A percentile compares a stretch with the other conserved stretches of the same genome.
Conservation (phyloP, 345 rosid species). For the Pelargonium nanum region DNA sequence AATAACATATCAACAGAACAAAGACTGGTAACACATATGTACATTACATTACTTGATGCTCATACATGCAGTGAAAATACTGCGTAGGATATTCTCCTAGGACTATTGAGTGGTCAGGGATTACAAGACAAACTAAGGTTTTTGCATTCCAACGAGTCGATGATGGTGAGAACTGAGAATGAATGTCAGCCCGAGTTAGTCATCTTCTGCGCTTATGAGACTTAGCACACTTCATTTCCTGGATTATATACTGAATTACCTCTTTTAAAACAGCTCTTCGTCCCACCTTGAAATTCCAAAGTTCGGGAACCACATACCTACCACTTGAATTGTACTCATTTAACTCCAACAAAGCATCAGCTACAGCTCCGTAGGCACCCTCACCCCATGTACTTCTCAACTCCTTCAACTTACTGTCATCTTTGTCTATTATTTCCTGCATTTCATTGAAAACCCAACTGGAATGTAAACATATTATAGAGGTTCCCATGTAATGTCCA, state of each 20-base stretch:
- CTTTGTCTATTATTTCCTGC: conserved; percentile 9
- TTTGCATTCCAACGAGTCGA: not conserved
- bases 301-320: conserved; percentile 4
- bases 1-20: not conserved
- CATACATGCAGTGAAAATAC: no score
- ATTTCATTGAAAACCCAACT: not conserved
- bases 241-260: not conserved
- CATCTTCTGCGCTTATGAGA: conserved; percentile 6
- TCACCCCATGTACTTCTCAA: conserved; percentile 6
- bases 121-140: not conserved
- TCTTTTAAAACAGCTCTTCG: conserved; percentile 14
- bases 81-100: not conserved
- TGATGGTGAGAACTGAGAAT: not conserved
- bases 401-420: conserved; percentile 8
- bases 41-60: no score
- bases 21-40: not conserved
- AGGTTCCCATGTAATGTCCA: not conserved
- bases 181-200: not conserved
- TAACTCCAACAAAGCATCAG: conserved; percentile 7
- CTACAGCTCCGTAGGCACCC: conserved; percentile 6
- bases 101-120: not conserved
- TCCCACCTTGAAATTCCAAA: conserved; percentile 12
- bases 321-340: conserved; percentile 14
- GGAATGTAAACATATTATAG: not conserved
- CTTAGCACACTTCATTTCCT: conserved; percentile 1